Conservation (phyloP, 2,329 filamentous ascomycete genomes). For the Didymella pinodella region DNA sequence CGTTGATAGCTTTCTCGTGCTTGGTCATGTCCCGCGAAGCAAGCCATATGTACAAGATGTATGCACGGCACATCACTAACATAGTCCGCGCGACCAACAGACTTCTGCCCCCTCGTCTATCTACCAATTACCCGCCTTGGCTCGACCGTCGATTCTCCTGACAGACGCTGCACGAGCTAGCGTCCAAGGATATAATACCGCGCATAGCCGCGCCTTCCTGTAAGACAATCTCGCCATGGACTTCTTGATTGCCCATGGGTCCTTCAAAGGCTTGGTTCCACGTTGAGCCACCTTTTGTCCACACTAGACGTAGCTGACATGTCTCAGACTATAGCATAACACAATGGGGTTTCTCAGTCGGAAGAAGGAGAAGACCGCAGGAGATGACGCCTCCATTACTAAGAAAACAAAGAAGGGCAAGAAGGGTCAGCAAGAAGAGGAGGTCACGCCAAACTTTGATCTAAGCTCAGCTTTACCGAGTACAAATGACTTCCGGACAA, state of each 20-base stretch:
- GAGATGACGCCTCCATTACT: constrained; percentile 37
- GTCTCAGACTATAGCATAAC: constrained; percentile 38
- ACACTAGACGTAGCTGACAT: constrained; percentile 8
- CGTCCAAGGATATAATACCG: constrained; percentile 21
- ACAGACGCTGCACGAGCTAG: constrained; percentile 17
- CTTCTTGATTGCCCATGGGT: background rate
- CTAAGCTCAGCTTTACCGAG: constrained; percentile 77
- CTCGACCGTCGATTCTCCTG: constrained; percentile 9
- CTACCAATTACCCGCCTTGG: constrained; percentile 21
- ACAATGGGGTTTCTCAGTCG: constrained; percentile 83
- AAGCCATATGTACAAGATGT: constrained; percentile 18
- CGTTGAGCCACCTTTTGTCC: constrained; percentile 2
- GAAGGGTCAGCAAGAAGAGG: constrained; percentile 60
- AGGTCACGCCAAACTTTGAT: constrained; percentile 73
- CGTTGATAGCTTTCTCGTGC: background rate
- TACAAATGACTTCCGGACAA: constrained; percentile 91
- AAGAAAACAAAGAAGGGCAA: constrained; percentile 58
- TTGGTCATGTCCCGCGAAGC: background rate
- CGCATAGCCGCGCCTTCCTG: constrained; percentile 13
- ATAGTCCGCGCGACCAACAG: constrained; percentile 24
- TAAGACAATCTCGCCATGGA: constrained; percentile 9
- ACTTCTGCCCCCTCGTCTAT: constrained; percentile 17
- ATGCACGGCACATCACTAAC: constrained; percentile 29
- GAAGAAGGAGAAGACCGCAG: constrained; percentile 63
- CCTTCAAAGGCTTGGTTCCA: constrained; percentile 4